These are phyloP conservation scores for Tympanopsis confertula DNA, from an alignment of 2,329 filamentous ascomycete species.

Conservation along the genomic window DNA sequence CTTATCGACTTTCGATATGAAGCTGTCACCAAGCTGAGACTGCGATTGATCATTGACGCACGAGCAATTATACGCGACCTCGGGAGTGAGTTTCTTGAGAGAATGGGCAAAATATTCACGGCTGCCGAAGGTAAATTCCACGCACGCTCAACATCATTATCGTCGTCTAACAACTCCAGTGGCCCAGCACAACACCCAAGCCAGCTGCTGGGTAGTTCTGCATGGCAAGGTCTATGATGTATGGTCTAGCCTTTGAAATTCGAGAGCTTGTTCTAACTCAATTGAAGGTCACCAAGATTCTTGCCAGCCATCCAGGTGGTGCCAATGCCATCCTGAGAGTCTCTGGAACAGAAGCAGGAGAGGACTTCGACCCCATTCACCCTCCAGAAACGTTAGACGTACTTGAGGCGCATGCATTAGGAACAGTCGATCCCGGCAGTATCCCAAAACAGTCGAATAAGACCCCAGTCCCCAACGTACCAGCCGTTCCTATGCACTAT, in stretches of 20 bases:
- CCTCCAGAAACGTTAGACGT: constrained; percentile 83
- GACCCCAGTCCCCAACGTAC: not conserved
- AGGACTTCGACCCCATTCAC: constrained; percentile 90
- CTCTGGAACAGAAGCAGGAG: constrained; percentile 80
- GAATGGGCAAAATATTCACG: too few species aligned
- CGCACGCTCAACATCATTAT: too few species aligned
- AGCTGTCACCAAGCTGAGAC: too few species aligned
- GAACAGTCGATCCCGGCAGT: constrained; percentile 57
- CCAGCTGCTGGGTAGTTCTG: constrained; percentile 92
- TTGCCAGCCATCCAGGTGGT: constrained; percentile 79
- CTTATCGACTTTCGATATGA: too few species aligned
- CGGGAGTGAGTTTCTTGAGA: too few species aligned
- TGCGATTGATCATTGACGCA: too few species aligned
- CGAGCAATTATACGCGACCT: too few species aligned
- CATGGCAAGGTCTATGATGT: constrained; percentile 92
- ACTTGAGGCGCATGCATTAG: constrained; percentile 68
- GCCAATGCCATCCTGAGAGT: constrained; percentile 79
- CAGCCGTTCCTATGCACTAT: constrained; percentile 41
- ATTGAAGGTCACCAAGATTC: constrained; percentile 76
- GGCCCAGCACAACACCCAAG: constrained; percentile 70
- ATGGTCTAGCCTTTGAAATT: too few species aligned
- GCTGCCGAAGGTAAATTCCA: too few species aligned
- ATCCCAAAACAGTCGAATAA: constrained; percentile 21
- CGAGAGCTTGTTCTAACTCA: too few species aligned
- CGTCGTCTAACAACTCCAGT: too few species aligned